Base-by-base conservation (phyloP, 2,329 filamentous ascomycete genomes). In the Botrytis tulipae region DNA sequence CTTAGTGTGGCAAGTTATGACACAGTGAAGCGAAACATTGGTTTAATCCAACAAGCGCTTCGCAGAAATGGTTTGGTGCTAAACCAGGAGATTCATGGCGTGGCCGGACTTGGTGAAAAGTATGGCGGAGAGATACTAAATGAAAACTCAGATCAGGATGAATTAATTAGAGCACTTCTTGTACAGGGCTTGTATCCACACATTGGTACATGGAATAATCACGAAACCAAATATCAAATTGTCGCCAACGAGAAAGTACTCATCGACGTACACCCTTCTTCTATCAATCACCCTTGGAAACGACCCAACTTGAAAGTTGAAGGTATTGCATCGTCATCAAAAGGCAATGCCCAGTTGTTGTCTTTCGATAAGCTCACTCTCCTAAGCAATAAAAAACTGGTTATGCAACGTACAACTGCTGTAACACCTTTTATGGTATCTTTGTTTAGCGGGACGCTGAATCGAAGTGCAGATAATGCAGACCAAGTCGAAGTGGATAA, bases 131-230 rank as follows among this genome's bases (percentile, higher is more conserved):
- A 75, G 1, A 70, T 73, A 6, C 77, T 86, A 46, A 87, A 88
- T 73, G 76, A 79, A 42, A 85, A 87, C 76, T 84, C 85, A 5
- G 73, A 80, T 48, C 84, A 83, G 57, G 73, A 79, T 1, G 77
- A 81, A 1, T 80, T 88, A 40, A 81, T 87, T 71, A 86, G 85
- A 73, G 83, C 84, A 22, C 79, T 88, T n/a, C 75, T 84, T 6
- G 74, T 84, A 20, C 83, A 85, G 29, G 84, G 84, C 18, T 77
- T 83, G 35, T 82, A 84, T 72, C 84, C 85, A 4, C 86, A 87
- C 69, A 65, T 87, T 40, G 85, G 82, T 40, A 29, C 72, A 42
- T 69, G 51, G 46, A 57, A 51, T n/a, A 22, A 20, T 35, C 0
- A 35, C 20, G 12, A 40, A n/a, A 35, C 12, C 10, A 40, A 18